Evolutionary conservation across 129 eudicot species (phyloP).

Genomic region (Flaveria linearis): DNA sequence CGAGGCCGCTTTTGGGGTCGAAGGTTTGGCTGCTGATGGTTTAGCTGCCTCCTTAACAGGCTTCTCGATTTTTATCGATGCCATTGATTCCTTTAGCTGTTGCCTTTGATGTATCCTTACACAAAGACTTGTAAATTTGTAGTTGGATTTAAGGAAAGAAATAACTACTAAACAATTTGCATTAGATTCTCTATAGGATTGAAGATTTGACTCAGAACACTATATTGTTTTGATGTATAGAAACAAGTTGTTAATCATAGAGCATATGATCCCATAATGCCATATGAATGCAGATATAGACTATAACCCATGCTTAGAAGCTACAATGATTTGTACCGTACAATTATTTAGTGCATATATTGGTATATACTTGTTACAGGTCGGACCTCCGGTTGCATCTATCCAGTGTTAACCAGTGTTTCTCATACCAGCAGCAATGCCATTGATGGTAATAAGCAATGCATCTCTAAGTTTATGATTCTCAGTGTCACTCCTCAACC

Average conservation of each 20-base stretch:
- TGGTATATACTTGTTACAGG: neutral
- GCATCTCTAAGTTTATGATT: conserved; percentile 78
- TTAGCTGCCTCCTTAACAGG: conserved; percentile 29
- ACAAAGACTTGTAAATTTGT: conserved; percentile 20
- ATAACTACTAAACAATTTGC: conserved; percentile 13
- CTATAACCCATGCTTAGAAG: conserved; percentile 19
- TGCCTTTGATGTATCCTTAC: conserved; percentile 20
- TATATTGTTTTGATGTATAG: conserved; percentile 34
- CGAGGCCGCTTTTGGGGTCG: conserved; percentile 39
- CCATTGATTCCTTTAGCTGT: conserved; percentile 32
- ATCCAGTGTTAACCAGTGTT: conserved; percentile 62
- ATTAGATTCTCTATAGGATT: conserved; percentile 27
- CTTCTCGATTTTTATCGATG: conserved; percentile 40
- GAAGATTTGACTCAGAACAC: conserved; percentile 18
- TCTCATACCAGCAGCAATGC: conserved; percentile 98
- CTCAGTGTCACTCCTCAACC: conserved; percentile 77
- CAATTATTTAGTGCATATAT: neutral
- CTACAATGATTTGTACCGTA: conserved; percentile 5
- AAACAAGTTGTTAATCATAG: conserved; percentile 26
- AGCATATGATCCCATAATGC: conserved; percentile 24
- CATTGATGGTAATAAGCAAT: conserved; percentile 83
- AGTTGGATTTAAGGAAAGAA: conserved; percentile 19
- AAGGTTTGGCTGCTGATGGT: conserved; percentile 30
- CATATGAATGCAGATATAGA: conserved; percentile 10
- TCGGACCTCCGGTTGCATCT: neutral